These are phyloP conservation scores for Tricholoma flavovirens DNA, from an alignment of 768 basidiomycete genomes.

Conservation along the genomic window DNA sequence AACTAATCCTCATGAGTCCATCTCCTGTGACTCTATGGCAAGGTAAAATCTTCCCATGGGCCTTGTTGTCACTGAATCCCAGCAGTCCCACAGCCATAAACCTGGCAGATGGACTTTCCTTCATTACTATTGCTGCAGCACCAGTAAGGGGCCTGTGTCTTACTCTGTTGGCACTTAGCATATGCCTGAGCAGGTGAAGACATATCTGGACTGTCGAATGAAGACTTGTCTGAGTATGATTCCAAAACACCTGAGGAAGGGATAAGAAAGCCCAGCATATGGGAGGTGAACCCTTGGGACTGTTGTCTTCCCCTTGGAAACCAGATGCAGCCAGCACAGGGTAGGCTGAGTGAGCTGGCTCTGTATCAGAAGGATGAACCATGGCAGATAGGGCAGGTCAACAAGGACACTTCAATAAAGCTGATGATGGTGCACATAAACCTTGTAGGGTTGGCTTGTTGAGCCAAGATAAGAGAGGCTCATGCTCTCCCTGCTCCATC, in stretches of 20 bases:
- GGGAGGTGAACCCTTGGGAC: constrained; percentile 38
- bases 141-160: constrained; percentile 70
- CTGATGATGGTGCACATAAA: constrained; percentile 49
- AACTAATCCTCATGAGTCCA: too few species aligned
- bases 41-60: too few species aligned
- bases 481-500: constrained; percentile 43
- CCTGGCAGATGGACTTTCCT: too few species aligned
- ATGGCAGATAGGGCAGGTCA: constrained; percentile 65
- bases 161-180: too few species aligned
- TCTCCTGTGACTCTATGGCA: too few species aligned
- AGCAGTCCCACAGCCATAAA: constrained; percentile 59
- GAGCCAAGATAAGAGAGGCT: too few species aligned
- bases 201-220: too few species aligned
- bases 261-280: constrained; percentile 68
- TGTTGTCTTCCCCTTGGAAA: constrained; percentile 19
- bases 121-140: constrained; percentile 46
- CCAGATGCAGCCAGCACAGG: constrained; percentile 30
- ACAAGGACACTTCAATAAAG: constrained; percentile 52
- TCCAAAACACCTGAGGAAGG: constrained; percentile 58
- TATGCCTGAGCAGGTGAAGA: too few species aligned
- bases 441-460: too few species aligned
- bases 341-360: too few species aligned
- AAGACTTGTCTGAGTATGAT: too few species aligned
- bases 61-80: constrained; percentile 91
- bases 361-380: constrained; percentile 40